These are phyloP conservation scores for Phylloporus rhodoxanthus DNA, from an alignment of 768 basidiomycete genomes.

Conservation along the genomic window DNA sequence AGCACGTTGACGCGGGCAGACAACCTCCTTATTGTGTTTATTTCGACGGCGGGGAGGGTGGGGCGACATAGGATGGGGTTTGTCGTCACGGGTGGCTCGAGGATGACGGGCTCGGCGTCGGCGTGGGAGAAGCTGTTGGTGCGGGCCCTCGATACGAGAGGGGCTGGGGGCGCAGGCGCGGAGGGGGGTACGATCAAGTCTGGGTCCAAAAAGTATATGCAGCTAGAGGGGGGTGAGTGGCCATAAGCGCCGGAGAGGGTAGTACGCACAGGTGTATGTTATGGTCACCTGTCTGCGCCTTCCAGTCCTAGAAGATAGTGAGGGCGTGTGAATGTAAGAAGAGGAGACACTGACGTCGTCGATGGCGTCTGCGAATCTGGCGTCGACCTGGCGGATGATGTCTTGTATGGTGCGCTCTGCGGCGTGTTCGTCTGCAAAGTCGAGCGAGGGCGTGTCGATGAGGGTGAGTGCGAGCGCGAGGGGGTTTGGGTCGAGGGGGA, in stretches of 20 bases:
- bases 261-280: constrained; percentile 72
- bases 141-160: constrained; percentile 62
- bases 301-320: constrained; percentile 53
- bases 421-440: constrained; percentile 60
- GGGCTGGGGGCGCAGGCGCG: constrained; percentile 59
- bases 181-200: constrained; percentile 71
- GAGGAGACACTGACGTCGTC: constrained; percentile 60
- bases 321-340: constrained; percentile 16
- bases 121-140: constrained; percentile 67
- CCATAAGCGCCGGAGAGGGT: constrained; percentile 28
- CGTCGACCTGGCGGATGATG: constrained; percentile 66
- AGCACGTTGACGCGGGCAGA: constrained; percentile 83
- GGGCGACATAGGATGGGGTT: constrained; percentile 65
- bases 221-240: constrained; percentile 41
- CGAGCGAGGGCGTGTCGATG: constrained; percentile 78
- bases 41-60: constrained; percentile 64
- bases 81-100: constrained; percentile 72
- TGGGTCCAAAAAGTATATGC: constrained; percentile 85
- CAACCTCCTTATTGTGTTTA: constrained; percentile 71
- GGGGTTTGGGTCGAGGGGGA: constrained; percentile 44
- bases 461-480: constrained; percentile 59
- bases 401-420: constrained; percentile 62
- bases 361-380: constrained; percentile 64
- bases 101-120: constrained; percentile 70
- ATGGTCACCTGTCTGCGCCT: constrained; percentile 62